phyloP scores from a whole-genome alignment of 257 asterid species.

The Knoxia roxburghii region DNA sequence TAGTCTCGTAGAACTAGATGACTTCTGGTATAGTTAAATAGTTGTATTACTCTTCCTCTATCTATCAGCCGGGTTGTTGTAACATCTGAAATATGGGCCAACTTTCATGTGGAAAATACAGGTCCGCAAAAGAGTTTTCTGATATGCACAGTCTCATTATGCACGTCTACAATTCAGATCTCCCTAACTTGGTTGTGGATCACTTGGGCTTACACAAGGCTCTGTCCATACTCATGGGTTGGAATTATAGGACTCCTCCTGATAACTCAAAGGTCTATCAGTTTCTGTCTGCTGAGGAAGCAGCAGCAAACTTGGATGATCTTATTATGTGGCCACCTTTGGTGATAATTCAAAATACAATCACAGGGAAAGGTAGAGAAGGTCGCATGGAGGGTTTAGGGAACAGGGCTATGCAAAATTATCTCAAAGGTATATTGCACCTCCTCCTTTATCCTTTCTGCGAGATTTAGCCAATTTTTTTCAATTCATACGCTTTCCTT shows the following conservation, averaged over 20 bases:
- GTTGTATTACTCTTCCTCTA: neutral
- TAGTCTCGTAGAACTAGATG: neutral
- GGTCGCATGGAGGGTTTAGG: conserved; percentile 98
- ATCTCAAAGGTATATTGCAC: conserved; percentile 73
- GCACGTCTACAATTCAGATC: conserved; percentile 76
- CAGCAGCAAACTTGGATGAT: conserved; percentile 68
- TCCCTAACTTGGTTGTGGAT: conserved; percentile 56
- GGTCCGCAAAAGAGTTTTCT: conserved; percentile 73
- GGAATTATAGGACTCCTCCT: conserved; percentile 80
- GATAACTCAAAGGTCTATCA: conserved; percentile 84
- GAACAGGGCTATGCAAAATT: conserved; percentile 88
- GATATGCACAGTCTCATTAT: conserved; percentile 81
- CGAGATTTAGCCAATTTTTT: conserved; percentile 14
- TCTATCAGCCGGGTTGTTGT: neutral
- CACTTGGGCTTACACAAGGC: conserved; percentile 95
- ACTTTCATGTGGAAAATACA: conserved; percentile 67
- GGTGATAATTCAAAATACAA: conserved; percentile 79
- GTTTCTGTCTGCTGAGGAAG: conserved; percentile 61
- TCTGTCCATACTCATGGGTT: conserved; percentile 88
- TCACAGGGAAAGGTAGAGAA: conserved; percentile 78
- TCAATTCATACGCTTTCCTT: neutral
- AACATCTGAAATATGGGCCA: conserved; percentile 31
- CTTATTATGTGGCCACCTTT: conserved; percentile 96
- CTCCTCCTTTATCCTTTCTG: conserved; percentile 22
- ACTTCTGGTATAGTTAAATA: neutral